phyloP scores from a whole-genome alignment of 768 basidiomycete species.

The Hericium erinaceus region DNA sequence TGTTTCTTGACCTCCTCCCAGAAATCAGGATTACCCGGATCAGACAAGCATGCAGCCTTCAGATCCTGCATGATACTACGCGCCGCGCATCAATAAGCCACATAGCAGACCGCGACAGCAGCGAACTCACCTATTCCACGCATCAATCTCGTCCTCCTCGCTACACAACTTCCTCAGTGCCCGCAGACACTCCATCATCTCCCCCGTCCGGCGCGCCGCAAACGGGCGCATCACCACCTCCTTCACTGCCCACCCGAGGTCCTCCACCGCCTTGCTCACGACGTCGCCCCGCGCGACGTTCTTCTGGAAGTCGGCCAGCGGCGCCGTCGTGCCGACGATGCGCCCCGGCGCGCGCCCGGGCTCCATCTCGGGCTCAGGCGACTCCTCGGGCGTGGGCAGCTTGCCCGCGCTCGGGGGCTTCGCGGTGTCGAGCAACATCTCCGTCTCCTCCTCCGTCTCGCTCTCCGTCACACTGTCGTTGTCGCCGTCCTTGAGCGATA shows the following conservation, averaged over 20 bases:
- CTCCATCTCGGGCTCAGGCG: conserved; percentile 30
- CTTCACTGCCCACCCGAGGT: conserved; percentile 59
- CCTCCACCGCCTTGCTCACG: conserved; percentile 79
- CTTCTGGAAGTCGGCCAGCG: conserved; percentile 67
- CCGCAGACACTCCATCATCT: conserved; percentile 68
- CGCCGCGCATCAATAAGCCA: conserved; percentile 1
- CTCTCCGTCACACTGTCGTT: conserved; percentile 49
- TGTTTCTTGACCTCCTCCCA: conserved; percentile 43
- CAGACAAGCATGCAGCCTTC: conserved; percentile 40
- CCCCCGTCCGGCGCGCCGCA: conserved; percentile 48
- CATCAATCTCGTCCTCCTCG: conserved; percentile 76
- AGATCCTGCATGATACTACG: conserved; percentile 54
- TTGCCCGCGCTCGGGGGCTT: conserved; percentile 12
- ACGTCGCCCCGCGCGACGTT: conserved; percentile 69
- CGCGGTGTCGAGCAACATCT: conserved; percentile 13
- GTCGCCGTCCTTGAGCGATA: conserved; percentile 14
- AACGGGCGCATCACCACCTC: conserved; percentile 70
- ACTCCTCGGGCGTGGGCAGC: conserved; percentile 14
- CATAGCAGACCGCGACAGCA: background rate
- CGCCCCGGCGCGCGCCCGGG: conserved; percentile 54
- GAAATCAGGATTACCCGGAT: conserved; percentile 57
- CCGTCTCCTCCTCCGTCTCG: conserved; percentile 31
- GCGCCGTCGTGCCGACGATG: conserved; percentile 66
- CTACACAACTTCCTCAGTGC: conserved; percentile 52
- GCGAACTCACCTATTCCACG: conserved; percentile 61